These are phyloP conservation scores for Puccinia brachypodii DNA, from an alignment of 1,284 basidiomycete genomes.

Conservation along the genomic window DNA sequence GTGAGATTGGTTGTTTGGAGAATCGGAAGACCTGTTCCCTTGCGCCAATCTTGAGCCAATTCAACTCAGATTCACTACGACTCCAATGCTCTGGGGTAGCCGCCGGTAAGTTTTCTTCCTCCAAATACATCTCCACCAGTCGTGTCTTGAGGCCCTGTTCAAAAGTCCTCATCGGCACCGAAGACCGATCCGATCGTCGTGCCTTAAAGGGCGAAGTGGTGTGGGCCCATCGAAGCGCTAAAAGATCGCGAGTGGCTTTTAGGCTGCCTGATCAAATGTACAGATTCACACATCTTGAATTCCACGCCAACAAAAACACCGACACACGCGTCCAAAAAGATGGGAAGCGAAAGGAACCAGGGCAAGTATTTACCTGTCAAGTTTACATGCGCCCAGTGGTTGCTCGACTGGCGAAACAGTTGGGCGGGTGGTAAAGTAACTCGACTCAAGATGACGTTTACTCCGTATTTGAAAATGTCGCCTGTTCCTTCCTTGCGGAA, in stretches of 20 bases:
- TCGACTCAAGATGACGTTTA: background rate
- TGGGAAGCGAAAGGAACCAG: background rate
- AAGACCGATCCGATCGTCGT: background rate
- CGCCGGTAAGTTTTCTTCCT: background rate
- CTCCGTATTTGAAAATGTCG: background rate
- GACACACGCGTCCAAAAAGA: background rate
- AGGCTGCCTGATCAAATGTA: background rate
- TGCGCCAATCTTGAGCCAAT: constrained; percentile 34
- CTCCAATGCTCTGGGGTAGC: constrained; percentile 27
- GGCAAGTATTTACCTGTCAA: background rate
- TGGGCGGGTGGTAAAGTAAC: background rate
- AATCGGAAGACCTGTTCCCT: background rate
- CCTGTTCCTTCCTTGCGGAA: too few relatives aligned
- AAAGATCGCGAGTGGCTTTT: background rate
- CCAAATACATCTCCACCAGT: constrained; percentile 34
- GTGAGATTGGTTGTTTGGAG: background rate
- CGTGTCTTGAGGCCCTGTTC: constrained; percentile 1
- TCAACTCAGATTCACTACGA: constrained; percentile 19
- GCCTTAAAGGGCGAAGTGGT: background rate
- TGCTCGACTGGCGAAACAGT: too few relatives aligned
- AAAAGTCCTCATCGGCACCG: too few relatives aligned
- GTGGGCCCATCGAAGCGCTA: background rate
- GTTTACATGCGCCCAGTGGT: too few relatives aligned
- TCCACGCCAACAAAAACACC: background rate
- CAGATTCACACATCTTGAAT: background rate